Base-by-base conservation (phyloP, 106 monocot species). In the Dendrobium catenatum region DNA sequence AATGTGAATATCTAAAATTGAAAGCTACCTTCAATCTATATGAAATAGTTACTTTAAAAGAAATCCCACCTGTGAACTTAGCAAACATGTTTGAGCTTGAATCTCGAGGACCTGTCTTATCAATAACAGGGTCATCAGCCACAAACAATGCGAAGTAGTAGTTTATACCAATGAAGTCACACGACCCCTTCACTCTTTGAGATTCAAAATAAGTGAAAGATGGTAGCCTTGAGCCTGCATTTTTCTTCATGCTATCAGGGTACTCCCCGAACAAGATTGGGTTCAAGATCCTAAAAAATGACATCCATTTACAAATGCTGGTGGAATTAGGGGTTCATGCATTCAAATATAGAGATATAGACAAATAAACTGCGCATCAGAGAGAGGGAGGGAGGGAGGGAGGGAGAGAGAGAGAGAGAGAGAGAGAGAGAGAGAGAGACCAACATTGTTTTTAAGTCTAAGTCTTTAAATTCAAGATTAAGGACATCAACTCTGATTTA, bases 141-240 rank as follows among this genome's bases (percentile, higher is more conserved):
- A 82, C 82, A 68, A 19, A 77, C 3, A 67, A 3, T 42, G 64
- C 11, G 40, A 27, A 31, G 31, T 85, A 85, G 54, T 85, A 55
- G 66, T 85, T 85, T 8, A 81, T 19, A 15, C 77, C 81, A 26
- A 85, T 77, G 81, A 80, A 85, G 20, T 85, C 85, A 47, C 40
- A 81, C 20, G 85, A 85, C 5, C 55, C 77, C 77, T 68, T 85
- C 42, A 85, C n/a, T 31, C 54, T n/a, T 44, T 68, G 17, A 3
- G 85, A 85, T 43, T 80, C 64, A 9, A 40, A n/a, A 19, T 76
- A 42, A 5, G 70, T 81, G 47, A 85, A 85, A 6, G 13, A 26
- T 42, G 85, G 85, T 26, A 85, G 48, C 67, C 70, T 72, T 27
- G 67, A 77, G n/a, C 85, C 77, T 5, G 54, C 80, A 42, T 33